A percentile compares a stretch with the other conserved stretches of the same genome.
Conservation (phyloP, 1,139 yeast species). For the Scheffersomyces stambukii region DNA sequence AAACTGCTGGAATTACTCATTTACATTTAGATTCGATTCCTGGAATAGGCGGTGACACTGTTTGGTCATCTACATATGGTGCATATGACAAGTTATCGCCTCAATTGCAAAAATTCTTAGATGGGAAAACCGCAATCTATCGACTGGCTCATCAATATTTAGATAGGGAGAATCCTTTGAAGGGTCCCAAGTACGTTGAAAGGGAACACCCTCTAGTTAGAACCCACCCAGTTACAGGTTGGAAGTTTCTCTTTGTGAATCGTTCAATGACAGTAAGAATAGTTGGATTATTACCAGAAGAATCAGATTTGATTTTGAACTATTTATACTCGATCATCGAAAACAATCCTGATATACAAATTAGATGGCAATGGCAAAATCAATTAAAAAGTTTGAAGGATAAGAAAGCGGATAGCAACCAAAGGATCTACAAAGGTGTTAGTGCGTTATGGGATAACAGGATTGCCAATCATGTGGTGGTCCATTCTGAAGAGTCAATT, state of each 20-base stretch:
- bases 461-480: constrained; percentile 46
- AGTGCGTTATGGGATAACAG: constrained; percentile 61
- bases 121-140: constrained; percentile 35
- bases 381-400: constrained; percentile 5
- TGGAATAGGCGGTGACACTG: constrained; percentile 32
- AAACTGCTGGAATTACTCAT: constrained; percentile 37
- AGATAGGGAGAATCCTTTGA: constrained; percentile 29
- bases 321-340: constrained; percentile 30
- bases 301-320: constrained; percentile 28
- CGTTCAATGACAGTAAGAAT: constrained; percentile 33
- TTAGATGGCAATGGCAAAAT: constrained; percentile 47
- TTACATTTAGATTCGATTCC: constrained; percentile 35
- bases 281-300: constrained; percentile 33
- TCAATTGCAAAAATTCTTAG: constrained; percentile 31
- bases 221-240: constrained; percentile 42
- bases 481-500: constrained; percentile 48
- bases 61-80: constrained; percentile 35
- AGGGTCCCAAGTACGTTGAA: constrained; percentile 31
- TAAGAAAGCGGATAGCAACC: constrained; percentile 18
- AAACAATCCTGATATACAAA: constrained; percentile 42
- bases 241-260: constrained; percentile 38
- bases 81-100: constrained; percentile 38
- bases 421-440: constrained; percentile 46
- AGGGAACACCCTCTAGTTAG: constrained; percentile 39
- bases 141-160: constrained; percentile 32